phyloP scores from a whole-genome alignment of 1,284 basidiomycete species.

The Exobasidium rhododendri region DNA sequence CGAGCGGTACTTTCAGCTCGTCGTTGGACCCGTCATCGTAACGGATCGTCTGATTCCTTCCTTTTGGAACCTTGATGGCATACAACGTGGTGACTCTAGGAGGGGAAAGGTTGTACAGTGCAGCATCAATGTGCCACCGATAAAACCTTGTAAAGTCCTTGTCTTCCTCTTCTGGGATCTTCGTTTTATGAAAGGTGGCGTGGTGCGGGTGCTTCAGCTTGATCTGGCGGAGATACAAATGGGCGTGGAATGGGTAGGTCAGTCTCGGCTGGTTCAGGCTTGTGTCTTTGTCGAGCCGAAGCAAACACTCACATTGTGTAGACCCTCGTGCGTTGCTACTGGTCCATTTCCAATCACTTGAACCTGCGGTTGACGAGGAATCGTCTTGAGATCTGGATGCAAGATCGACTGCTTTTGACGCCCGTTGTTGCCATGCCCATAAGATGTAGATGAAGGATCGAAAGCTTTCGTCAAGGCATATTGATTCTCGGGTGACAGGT shows the following conservation, averaged over 20 bases:
- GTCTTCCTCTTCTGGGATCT: constrained; percentile 73
- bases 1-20: constrained; percentile 74
- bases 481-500: constrained; percentile 40
- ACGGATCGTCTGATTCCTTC: constrained; percentile 66
- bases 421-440: constrained; percentile 39
- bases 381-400: constrained; percentile 55
- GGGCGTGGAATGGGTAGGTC: too few species aligned
- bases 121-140: constrained; percentile 78
- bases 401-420: constrained; percentile 42
- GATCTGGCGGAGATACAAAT: too few species aligned
- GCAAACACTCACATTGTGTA: constrained; percentile 15
- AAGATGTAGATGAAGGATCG: constrained; percentile 28
- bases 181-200: constrained; percentile 81
- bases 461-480: constrained; percentile 37
- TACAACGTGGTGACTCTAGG: constrained; percentile 86
- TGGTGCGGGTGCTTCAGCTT: constrained; percentile 72
- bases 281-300: too few species aligned
- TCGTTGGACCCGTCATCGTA: constrained; percentile 89
- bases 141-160: constrained; percentile 88
- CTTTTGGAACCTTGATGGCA: constrained; percentile 71
- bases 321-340: constrained; percentile 24
- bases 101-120: constrained; percentile 72
- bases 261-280: too few species aligned
- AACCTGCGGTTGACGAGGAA: constrained; percentile 51
- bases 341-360: constrained; percentile 55